Percentiles rank a stretch among this genome's conserved stretches.
Evolutionary conservation across 106 monocot genomes (phyloP).

Genomic region (Dendrobium officinale): DNA sequence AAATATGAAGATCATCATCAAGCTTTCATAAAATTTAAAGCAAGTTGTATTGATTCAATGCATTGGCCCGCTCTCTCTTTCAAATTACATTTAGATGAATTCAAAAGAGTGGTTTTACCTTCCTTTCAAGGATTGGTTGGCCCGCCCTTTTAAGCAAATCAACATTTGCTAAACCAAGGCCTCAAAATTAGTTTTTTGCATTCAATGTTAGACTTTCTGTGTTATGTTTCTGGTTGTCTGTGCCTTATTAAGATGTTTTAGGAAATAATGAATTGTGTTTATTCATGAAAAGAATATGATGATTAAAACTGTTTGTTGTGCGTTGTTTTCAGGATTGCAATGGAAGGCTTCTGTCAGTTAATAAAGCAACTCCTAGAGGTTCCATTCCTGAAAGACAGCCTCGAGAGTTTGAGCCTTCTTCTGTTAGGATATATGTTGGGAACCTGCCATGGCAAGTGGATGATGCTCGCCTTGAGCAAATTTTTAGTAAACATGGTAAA

Average conservation of each 20-base stretch:
- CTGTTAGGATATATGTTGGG: conserved; percentile 73
- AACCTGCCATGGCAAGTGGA: conserved; percentile 92
- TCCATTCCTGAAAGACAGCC: conserved; percentile 42
- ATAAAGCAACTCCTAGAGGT: conserved; percentile 78
- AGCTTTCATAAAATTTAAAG: too few relatives aligned
- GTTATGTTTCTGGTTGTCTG: background rate
- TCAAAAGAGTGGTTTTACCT: too few relatives aligned
- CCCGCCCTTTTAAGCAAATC: too few relatives aligned
- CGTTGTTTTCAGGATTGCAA: conserved; percentile 42
- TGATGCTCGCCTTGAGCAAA: conserved; percentile 63
- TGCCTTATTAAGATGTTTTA: background rate
- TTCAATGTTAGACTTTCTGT: background rate
- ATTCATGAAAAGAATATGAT: background rate
- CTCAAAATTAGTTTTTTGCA: background rate
- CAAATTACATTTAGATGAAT: too few relatives aligned
- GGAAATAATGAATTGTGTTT: background rate
- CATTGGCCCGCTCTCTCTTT: too few relatives aligned
- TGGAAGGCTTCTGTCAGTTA: conserved; percentile 73
- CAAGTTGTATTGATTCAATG: too few relatives aligned
- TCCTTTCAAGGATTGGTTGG: too few relatives aligned
- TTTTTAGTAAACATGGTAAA: conserved; percentile 80
- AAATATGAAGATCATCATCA: too few relatives aligned
- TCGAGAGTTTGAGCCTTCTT: conserved; percentile 31
- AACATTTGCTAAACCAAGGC: too few relatives aligned
- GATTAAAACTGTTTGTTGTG: background rate